phyloP scores from a whole-genome alignment of 192 early-diverging fungal genomes.

The Umbelopsis sp. region DNA sequence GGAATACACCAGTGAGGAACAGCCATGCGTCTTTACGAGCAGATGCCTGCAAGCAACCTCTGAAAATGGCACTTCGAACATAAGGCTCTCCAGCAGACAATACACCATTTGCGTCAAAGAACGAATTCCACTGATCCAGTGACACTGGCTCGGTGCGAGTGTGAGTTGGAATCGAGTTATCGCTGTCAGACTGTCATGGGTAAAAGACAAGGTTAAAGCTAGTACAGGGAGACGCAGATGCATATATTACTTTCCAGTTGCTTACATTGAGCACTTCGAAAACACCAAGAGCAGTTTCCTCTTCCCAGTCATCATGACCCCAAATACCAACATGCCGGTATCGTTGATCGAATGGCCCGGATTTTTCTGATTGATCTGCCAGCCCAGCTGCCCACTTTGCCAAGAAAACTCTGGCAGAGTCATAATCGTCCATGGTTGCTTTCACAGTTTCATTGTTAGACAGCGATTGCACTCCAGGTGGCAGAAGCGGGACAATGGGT shows the following conservation, averaged over 20 bases:
- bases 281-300: conserved; percentile 45
- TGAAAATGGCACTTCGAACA: conserved; percentile 64
- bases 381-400: conserved; percentile 77
- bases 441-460: conserved; percentile 60
- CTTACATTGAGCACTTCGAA: conserved; percentile 49
- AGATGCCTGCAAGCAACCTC: conserved; percentile 79
- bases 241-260: neutral
- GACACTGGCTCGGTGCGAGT: conserved; percentile 56
- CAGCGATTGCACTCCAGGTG: conserved; percentile 54
- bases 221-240: too few species aligned
- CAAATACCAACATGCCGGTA: conserved; percentile 40
- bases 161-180: conserved; percentile 49
- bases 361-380: conserved; percentile 40
- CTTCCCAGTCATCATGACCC: conserved; percentile 42
- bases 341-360: conserved; percentile 21
- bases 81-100: conserved; percentile 52
- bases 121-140: conserved; percentile 70
- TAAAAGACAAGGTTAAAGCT: neutral
- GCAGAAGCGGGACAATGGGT: conserved; percentile 54
- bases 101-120: conserved; percentile 62
- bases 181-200: conserved; percentile 42
- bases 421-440: conserved; percentile 74
- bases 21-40: conserved; percentile 88
- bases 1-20: conserved; percentile 82
- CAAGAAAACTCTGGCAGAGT: conserved; percentile 74